These are phyloP conservation scores for Niveomyces coronatus DNA, from an alignment of 2,329 filamentous ascomycete species.

Conservation along the genomic window DNA sequence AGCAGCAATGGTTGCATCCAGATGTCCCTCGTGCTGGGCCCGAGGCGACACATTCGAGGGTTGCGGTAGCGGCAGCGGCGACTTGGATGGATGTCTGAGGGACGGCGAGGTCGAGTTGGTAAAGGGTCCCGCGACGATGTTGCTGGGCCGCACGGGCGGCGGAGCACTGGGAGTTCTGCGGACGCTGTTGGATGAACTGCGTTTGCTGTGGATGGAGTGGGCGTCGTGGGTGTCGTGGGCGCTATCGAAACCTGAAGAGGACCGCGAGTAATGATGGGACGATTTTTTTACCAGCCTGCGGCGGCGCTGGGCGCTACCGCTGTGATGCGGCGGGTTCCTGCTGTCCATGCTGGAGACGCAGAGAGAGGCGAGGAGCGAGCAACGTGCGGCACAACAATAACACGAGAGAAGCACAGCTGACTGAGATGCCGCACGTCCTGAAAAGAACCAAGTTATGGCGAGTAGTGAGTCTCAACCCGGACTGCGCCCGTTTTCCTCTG, in stretches of 20 bases:
- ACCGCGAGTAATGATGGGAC: constrained; percentile 35
- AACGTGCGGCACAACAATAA: constrained; percentile 1
- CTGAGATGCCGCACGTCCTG: too few species aligned
- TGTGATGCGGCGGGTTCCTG: constrained; percentile 26
- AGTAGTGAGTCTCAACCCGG: too few species aligned
- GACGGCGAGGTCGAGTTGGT: constrained; percentile 33
- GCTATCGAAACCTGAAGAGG: constrained; percentile 41
- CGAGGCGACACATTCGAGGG: constrained; percentile 38
- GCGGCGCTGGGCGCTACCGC: constrained; percentile 41
- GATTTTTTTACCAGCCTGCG: constrained; percentile 55
- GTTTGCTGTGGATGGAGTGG: constrained; percentile 49
- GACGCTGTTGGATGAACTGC: constrained; percentile 49
- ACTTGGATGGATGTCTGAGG: constrained; percentile 34
- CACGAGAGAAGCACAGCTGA: constrained; percentile 1
- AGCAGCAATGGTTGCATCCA: constrained; percentile 33
- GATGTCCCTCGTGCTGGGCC: constrained; percentile 34
- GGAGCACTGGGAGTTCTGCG: constrained; percentile 51
- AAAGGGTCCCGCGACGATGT: constrained; percentile 29
- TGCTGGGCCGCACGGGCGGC: constrained; percentile 37
- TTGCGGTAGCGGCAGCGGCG: too few species aligned
- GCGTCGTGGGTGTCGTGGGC: constrained; percentile 41
- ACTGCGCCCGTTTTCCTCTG: background rate
- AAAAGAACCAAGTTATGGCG: too few species aligned
- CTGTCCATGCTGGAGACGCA: constrained; percentile 35
- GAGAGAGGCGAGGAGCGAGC: background rate